Percentiles rank a stretch among this genome's conserved stretches.
Evolutionary conservation across 768 basidiomycete species (phyloP).

Genomic region (Russula compacta): DNA sequence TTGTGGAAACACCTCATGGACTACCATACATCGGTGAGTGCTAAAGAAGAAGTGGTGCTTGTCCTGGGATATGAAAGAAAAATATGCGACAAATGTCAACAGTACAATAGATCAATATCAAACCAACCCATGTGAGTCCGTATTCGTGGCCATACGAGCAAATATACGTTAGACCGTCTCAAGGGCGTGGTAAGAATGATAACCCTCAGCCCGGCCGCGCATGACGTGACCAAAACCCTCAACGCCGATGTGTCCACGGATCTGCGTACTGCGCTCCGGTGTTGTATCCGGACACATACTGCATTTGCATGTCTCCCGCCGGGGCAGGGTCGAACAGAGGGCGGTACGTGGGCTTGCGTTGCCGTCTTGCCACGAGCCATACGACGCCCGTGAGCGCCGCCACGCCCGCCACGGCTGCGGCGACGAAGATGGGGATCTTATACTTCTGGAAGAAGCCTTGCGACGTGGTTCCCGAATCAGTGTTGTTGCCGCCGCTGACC

Average conservation of each 20-base stretch:
- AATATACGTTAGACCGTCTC: background rate
- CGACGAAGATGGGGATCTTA: background rate
- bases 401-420: background rate
- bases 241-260: background rate
- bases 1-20: background rate
- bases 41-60: background rate
- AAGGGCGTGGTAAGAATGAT: background rate
- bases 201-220: no score
- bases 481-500: no score
- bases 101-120: background rate
- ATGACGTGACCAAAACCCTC: background rate
- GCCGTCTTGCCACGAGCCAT: background rate
- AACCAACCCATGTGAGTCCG: background rate
- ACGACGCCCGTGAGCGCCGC: background rate
- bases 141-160: background rate
- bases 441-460: slow-evolving; percentile 2
- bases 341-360: slow-evolving; percentile 1
- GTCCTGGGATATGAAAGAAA: background rate
- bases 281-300: slow-evolving; percentile 7
- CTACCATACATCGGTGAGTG: background rate
- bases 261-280: background rate
- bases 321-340: slow-evolving; percentile 4
- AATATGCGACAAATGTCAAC: background rate
- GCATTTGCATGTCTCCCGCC: slow-evolving; percentile 2
- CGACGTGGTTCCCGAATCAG: background rate